A percentile compares a stretch with the other conserved stretches of the same genome.
Evolutionary conservation across 139 green algal species (phyloP).

Genomic region (Coccomyxa sp.): DNA sequence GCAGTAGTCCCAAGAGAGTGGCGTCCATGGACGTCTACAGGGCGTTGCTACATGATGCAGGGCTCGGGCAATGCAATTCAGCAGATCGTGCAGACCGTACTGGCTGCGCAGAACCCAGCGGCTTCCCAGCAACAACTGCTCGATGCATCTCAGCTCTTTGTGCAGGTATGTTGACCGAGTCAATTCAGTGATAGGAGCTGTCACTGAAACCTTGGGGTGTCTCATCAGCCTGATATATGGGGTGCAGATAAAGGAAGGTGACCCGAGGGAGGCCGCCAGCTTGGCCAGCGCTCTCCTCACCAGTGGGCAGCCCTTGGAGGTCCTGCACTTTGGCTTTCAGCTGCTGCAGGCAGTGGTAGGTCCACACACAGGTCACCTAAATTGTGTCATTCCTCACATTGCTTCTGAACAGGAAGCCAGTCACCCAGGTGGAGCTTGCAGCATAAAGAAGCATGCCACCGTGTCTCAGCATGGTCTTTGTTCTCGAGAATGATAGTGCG

Average conservation of each 20-base stretch:
- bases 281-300: slow-evolving; percentile 28
- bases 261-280: slow-evolving; percentile 11
- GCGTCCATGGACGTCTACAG: too few species aligned
- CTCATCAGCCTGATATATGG: background rate
- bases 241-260: slow-evolving; percentile 38
- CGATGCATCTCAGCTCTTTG: slow-evolving; percentile 3
- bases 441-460: background rate
- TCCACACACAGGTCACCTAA: background rate
- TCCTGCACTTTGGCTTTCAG: slow-evolving; percentile 44
- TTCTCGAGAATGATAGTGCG: too few species aligned
- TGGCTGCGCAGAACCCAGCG: background rate
- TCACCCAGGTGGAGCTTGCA: background rate
- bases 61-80: background rate
- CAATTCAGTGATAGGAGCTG: background rate
- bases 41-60: too few species aligned
- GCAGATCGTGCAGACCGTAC: slow-evolving; percentile 6
- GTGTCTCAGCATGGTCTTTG: background rate
- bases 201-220: background rate
- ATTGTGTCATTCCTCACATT: background rate
- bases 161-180: slow-evolving; percentile 1
- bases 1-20: too few species aligned
- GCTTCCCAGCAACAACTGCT: slow-evolving; percentile 3
- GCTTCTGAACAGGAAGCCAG: background rate
- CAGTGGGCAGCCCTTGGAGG: slow-evolving; percentile 25
- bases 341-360: slow-evolving; percentile 49